Conservation (phyloP, 345 rosid species). For the Populus pruinosa region DNA sequence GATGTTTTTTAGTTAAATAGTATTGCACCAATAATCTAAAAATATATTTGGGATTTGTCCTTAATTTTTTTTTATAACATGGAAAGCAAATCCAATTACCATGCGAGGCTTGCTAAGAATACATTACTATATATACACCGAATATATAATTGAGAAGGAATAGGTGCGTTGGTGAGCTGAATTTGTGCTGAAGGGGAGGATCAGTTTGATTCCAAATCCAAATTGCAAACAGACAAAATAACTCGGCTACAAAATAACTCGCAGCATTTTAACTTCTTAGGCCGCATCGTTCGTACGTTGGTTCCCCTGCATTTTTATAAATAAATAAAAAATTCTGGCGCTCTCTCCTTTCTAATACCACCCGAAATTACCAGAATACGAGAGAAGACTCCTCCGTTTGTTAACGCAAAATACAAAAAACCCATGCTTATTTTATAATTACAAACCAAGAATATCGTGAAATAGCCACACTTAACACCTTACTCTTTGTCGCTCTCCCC, state of each 20-base stretch:
- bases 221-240: conserved; percentile 35
- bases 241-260: conserved; percentile 22
- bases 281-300: conserved; percentile 51
- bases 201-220: conserved; percentile 49
- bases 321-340: neutral
- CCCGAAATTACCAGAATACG: conserved; percentile 19
- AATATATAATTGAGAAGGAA: neutral
- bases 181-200: neutral
- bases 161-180: conserved; percentile 26
- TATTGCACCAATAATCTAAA: too few species aligned
- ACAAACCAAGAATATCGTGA: neutral
- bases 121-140: neutral
- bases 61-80: too few species aligned
- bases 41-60: too few species aligned
- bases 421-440: neutral
- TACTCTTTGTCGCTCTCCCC: neutral
- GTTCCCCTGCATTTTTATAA: conserved; percentile 23
- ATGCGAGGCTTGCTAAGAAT: neutral
- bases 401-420: neutral
- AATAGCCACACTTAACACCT: neutral
- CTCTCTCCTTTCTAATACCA: neutral
- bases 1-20: too few species aligned
- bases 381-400: neutral
- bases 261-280: conserved; percentile 31
- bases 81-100: too few species aligned